Base-by-base conservation (phyloP, 176 grass and related monocot genomes). In the Oryza nivara region DNA sequence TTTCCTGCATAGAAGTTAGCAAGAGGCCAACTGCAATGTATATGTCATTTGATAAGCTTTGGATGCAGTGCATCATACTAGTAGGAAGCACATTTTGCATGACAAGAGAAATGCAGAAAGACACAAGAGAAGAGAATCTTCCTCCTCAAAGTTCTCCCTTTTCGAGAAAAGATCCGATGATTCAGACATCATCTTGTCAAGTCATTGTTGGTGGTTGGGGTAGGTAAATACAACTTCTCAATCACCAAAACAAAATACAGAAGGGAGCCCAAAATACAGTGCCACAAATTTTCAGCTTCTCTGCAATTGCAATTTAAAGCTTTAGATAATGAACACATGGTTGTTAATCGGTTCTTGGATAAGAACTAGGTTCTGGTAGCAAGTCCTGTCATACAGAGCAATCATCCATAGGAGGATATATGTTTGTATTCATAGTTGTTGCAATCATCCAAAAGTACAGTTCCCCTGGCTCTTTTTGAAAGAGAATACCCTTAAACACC, bases 91-190 rank as follows among this genome's bases (percentile, higher is more conserved):
- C 70, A 75, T 17, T 80, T 67, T 40, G 19, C 77, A 84, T 84
- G 87, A 75, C 61, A 80, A 74, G 9, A 15, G 76, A 44, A 30
- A 32, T 52, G 61, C 65, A 47, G 72, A 41, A 43, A 66, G 36
- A 75, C 52, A 80, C 77, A 76, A 70, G 64, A 48, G 8, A n/a
- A 41, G 40, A 64, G 66, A 88, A 58, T 43, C 69, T 80, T 84
- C 35, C 9, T 70, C 41, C 65, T 77, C 32, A 54, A 85, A 72
- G 65, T 60, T 82, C 13, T 38, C 54, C 34, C 61, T 46, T 83
- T 81, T 51, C 16, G 26, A 67, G 35, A 81, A 76, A 82, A 73
- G 41, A n/a, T 67, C 78, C 48, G 45, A 78, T 0, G 13, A 58
- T 84, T 40, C 8, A n/a, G 69, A 68, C 40, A 13, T 76, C 61